Evolutionary conservation across 441 rosid genomes (phyloP).

Genomic region (Flueggea neowawraea): DNA sequence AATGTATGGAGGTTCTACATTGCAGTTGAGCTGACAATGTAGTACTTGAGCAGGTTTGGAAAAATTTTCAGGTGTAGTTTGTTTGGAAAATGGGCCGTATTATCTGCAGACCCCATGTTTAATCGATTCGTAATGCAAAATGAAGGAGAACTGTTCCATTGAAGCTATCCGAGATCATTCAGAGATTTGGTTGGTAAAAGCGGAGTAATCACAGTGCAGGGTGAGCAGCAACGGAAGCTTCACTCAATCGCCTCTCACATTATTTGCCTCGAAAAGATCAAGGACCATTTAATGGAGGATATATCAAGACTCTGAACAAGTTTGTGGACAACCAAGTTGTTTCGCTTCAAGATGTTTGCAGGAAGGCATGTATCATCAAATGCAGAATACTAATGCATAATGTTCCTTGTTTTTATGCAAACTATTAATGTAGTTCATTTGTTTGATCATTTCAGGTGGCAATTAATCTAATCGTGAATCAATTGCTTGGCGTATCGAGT

Average conservation of each 20-base stretch:
- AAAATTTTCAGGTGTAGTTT: slow-evolving; percentile 73
- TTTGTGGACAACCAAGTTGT: slow-evolving; percentile 45
- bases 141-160: slow-evolving; percentile 76
- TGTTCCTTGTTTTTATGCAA: not conserved
- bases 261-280: slow-evolving; percentile 75
- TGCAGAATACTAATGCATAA: not conserved
- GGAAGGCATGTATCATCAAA: slow-evolving; percentile 50
- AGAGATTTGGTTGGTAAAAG: slow-evolving; percentile 79
- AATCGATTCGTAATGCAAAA: slow-evolving; percentile 71
- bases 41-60: slow-evolving; percentile 41
- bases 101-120: slow-evolving; percentile 66
- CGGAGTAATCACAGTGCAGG: slow-evolving; percentile 80
- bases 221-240: slow-evolving; percentile 68
- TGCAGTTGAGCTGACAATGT: not conserved
- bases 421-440: too few species aligned
- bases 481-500: slow-evolving; percentile 57
- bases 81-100: slow-evolving; percentile 69
- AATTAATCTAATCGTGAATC: slow-evolving; percentile 78
- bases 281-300: slow-evolving; percentile 51
- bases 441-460: slow-evolving; percentile 44
- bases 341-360: slow-evolving; percentile 73
- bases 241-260: slow-evolving; percentile 75
- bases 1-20: not conserved
- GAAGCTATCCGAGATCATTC: slow-evolving; percentile 84
- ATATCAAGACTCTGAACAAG: slow-evolving; percentile 39